Conservation (phyloP, 2,329 filamentous ascomycete genomes). For the Penicillium digitatum region DNA sequence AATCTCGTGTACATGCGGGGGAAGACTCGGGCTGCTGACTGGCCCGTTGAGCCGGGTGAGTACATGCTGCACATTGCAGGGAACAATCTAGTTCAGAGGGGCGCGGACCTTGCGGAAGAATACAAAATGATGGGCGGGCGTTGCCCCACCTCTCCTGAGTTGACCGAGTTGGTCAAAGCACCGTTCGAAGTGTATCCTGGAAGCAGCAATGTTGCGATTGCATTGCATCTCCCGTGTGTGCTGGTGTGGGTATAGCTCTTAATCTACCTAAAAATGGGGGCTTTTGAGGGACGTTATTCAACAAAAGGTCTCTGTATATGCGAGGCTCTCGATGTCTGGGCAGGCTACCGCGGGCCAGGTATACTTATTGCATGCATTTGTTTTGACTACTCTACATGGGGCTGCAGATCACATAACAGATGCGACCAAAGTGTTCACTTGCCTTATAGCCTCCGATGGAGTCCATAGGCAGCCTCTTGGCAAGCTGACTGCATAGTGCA, state of each 20-base stretch:
- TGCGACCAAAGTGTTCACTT: constrained; percentile 3
- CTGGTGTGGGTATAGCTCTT: neutral
- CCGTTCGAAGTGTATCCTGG: constrained; percentile 10
- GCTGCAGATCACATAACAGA: constrained; percentile 6
- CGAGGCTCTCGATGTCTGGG: neutral
- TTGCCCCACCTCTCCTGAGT: constrained; percentile 26
- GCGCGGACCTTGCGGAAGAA: constrained; percentile 19
- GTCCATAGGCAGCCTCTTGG: constrained; percentile 8
- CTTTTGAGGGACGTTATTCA: neutral
- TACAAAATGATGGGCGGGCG: constrained; percentile 7
- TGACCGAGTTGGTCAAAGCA: constrained; percentile 23
- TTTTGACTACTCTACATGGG: neutral
- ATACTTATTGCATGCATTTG: neutral
- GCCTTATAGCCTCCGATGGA: constrained; percentile 1
- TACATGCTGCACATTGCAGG: neutral
- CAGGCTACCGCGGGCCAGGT: neutral
- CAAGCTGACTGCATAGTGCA: constrained; percentile 19
- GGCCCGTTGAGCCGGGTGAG: neutral
- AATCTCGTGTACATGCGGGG: constrained; percentile 2
- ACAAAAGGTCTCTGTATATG: neutral
- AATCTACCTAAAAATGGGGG: neutral
- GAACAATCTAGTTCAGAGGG: constrained; percentile 5
- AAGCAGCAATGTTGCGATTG: constrained; percentile 5
- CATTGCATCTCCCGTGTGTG: neutral
- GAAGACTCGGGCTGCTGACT: neutral